Conservation (phyloP, 148 eudicot species). For the Amaranthus hypochondriacus region DNA sequence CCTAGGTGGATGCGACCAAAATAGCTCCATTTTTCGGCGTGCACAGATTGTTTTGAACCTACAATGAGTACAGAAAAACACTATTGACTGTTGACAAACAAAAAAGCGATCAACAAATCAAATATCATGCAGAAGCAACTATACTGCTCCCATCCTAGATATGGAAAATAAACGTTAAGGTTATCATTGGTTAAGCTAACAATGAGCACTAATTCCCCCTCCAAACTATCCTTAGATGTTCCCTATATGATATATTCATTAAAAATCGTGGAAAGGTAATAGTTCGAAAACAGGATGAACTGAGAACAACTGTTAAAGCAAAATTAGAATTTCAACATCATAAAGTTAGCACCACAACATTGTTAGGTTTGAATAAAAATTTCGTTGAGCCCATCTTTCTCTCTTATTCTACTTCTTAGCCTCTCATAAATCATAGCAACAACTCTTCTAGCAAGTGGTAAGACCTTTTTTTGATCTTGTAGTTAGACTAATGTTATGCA, state of each 20-base stretch:
- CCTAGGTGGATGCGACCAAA: conserved; percentile 98
- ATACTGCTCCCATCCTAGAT: background rate
- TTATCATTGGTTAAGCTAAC: background rate
- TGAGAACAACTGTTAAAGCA: no score
- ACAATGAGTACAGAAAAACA: conserved; percentile 7
- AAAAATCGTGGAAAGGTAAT: background rate
- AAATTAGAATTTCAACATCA: no score
- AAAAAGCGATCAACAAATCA: background rate
- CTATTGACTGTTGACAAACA: background rate
- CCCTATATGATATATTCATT: background rate
- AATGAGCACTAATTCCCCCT: background rate
- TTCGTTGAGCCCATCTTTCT: no score
- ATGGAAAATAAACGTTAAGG: background rate
- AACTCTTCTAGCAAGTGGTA: no score
- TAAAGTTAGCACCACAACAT: no score
- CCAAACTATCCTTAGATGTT: background rate
- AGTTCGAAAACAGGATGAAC: background rate
- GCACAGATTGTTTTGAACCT: conserved; percentile 98
- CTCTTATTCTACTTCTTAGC: no score
- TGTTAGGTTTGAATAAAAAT: no score
- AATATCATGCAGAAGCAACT: conserved; percentile 3
- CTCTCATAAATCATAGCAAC: no score
- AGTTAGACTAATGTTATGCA: no score
- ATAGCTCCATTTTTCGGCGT: conserved; percentile 95
- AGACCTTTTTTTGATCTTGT: no score